phyloP scores from a whole-genome alignment of 2,329 filamentous ascomycete genomes.

The Neocatenulostroma microsporum region DNA sequence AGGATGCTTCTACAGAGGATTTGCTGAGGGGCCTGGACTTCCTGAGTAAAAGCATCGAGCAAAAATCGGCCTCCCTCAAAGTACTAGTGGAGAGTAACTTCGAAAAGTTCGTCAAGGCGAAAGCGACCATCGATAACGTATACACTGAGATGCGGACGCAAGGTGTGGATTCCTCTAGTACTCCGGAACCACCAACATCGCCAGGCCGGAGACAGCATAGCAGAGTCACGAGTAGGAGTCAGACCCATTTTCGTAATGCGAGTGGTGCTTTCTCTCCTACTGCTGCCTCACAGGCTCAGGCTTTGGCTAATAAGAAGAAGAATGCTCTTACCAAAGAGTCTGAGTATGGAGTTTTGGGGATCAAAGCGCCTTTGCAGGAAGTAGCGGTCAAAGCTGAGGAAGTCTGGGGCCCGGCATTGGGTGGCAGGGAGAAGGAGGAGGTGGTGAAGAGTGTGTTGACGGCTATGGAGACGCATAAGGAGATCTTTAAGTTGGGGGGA shows the following conservation, averaged over 20 bases:
- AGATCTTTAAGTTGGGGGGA: slow-evolving; percentile 72
- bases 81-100: slow-evolving; percentile 97
- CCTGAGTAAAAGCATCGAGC: slow-evolving; percentile 85
- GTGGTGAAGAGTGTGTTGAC: slow-evolving; percentile 69
- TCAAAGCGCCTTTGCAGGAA: slow-evolving; percentile 80
- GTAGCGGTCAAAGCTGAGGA: slow-evolving; percentile 92
- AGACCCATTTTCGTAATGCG: slow-evolving; percentile 30
- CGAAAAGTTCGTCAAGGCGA: slow-evolving; percentile 93
- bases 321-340: slow-evolving; percentile 89
- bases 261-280: slow-evolving; percentile 30
- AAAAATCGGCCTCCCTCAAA: slow-evolving; percentile 95
- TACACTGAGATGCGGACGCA: slow-evolving; percentile 89
- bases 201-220: slow-evolving; percentile 44
- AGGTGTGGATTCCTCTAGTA: slow-evolving; percentile 43
- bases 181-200: slow-evolving; percentile 7
- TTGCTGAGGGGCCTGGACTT: slow-evolving; percentile 76
- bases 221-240: slow-evolving; percentile 59
- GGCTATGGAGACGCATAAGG: slow-evolving; percentile 69
- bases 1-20: slow-evolving; percentile 71
- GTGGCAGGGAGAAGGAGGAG: slow-evolving; percentile 84
- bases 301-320: slow-evolving; percentile 68
- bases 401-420: slow-evolving; percentile 90
- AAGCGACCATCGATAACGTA: slow-evolving; percentile 96
- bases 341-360: slow-evolving; percentile 79
- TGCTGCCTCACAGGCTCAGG: slow-evolving; percentile 35